Evolutionary conservation across 371 early-diverging fungal species (phyloP), one percentile per base, ranked within the genome.

Genomic region (Dinochytrium kinnereticum): DNA sequence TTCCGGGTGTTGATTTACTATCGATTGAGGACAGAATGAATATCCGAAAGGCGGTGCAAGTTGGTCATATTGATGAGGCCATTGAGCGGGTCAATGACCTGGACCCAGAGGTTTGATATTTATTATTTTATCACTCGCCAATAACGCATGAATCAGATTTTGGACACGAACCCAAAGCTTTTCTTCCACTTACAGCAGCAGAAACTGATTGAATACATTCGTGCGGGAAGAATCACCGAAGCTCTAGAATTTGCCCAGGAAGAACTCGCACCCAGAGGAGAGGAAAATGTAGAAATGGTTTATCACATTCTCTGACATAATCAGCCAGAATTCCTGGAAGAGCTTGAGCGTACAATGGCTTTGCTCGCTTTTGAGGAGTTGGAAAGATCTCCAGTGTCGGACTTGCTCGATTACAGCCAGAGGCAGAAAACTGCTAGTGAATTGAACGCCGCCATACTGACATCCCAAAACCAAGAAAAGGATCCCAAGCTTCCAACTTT

Each of bases 131-230:
- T 66, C 17, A 21, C 39, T 26, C 21, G 40, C 24, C 28, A 19
- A 30, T 38, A 21, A 28, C 33, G 0, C 26, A 34, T 55, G 3
- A 34, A 26, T 39, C 2, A 96, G 94, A 94, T 98, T 55, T 83
- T 98, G 72, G 99, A 98, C 84, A 92, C 93, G 34, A 94, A 98
- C 78, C 95, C 97, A n/a, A 86, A 89, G 67, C 85, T 98, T 15
- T 96, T 88, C 76, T 98, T 98, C 80, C 97, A 94, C 66, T 84
- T 98, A 50, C 97, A 97, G 83, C 96, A 95, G 82, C 99, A 98
- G 85, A 90, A 91, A 28, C 82, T 98, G 38, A 98, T 98, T 76
- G 99, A 98, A 78, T 84, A 92, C 53, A 97, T 98, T 50, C 90
- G 96, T 13, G 81, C 85, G 50, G 95, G 95, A 1, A 79, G 88